Base-by-base conservation (phyloP, 192 early-diverging fungal genomes). In the Coemansia sp. region DNA sequence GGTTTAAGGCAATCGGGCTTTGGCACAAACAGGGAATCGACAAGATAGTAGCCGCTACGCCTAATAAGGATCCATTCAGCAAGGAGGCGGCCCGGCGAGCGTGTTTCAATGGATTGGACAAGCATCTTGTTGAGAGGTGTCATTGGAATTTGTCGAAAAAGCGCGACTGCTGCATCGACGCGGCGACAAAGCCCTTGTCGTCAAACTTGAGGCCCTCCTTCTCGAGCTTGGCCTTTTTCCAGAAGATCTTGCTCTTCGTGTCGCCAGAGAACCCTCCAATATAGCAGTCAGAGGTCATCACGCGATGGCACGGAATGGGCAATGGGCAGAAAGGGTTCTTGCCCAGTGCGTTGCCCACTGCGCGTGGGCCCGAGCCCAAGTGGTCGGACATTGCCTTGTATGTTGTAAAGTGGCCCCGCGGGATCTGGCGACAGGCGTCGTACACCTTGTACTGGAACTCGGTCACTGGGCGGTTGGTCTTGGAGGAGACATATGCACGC, bases 361-460 rank as follows among this genome's bases (percentile, higher is more conserved):
- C 85, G 0, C 88, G 70, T 11, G 86, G 82, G 0, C 71, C 73
- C 5, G 83, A 82, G n/a, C 63, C 56, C 26, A 89, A 43, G 6
- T 81, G 78, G 32, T 85, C 82, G 0, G 84, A 76, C 19, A 89
- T 68, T 11, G 78, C 64, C 54, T 85, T 86, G 76, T 89, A 89
- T 0, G 85, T 86, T 7, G 85, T 81, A 26, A 83, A 81, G 42
- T 80, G 54, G 4, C 88, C 88, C 17, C 61, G 63, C 5, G 85
- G 87, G 9, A 87, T 74, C 63, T 89, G 82, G 1, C 80, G 65
- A 55, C 81, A 84, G 3, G 79, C 60, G 35, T 89, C 88, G 48
- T 88, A 89, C 29, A 89, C 86, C 14, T 76, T 61, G 62, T 83
- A 89, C 60, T 89, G 88, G 46, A 89, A 89, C 21, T 69, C 70